Base-by-base conservation (phyloP, 148 eudicot species). In the Diospyros lotus region DNA sequence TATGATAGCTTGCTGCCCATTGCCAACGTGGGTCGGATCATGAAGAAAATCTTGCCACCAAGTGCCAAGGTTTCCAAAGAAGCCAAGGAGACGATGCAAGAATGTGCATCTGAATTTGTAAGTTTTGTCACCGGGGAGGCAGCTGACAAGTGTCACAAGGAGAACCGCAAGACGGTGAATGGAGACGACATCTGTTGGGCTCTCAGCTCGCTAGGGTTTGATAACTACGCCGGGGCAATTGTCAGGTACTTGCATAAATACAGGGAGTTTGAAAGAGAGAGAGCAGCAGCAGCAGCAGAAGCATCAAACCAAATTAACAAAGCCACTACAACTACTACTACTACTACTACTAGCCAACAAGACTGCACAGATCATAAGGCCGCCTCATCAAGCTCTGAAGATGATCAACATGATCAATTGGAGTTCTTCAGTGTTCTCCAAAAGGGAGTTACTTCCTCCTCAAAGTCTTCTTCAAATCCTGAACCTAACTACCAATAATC, bases 171-270 rank as follows among this genome's bases (percentile, higher is more conserved):
- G 80, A 87, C 89, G 40, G 82, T 87, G 2, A 87, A 80, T 55
- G 91, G 91, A 5, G 91, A 87, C 10, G 91, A 85, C 63, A 76
- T 87, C 40, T 76, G 84, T 38, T 87, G 91, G 91, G 89, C 91
- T 76, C 81, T 87, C 38, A 85, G 84, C 68, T 74, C 86, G 0
- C 85, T 87, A 81, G 90, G 90, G 82, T 83, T 87, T 71, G 90
- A 87, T 53, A 77, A 87, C 79, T 75, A 83, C 52, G 85, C 77
- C 0, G 88, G 83, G 79, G 85, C 77, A 1, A 85, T 81, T 38
- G 70, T 78, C 7, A 74, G 76, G 67, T 87, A 83, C 80, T 76
- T 87, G 76, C 79, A 79, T 28, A 81, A 73, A 62, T 87, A 75
- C 18, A 83, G 89, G 58, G 85, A 87, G 74, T 76, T 42, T 10